Evolutionary conservation across 2,329 filamentous ascomycete species (phyloP).

Genomic region (Pseudogymnoascus sp.): DNA sequence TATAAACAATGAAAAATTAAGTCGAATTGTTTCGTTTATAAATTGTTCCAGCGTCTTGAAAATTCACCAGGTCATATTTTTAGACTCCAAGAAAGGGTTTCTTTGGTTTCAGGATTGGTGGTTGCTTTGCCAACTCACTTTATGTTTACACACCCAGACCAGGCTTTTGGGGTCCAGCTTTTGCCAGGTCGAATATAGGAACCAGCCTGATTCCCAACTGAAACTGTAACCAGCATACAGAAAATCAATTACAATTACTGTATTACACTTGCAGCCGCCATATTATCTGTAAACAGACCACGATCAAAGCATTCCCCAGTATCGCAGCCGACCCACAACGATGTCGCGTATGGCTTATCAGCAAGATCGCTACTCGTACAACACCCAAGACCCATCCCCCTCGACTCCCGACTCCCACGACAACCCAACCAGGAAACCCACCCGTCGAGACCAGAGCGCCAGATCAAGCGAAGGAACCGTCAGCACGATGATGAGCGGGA

Average conservation of each 20-base stretch:
- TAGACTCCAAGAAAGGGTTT: not conserved
- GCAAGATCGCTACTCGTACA: constrained; percentile 23
- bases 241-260: not conserved
- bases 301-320: not conserved
- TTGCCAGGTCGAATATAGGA: not conserved
- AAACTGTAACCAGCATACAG: not conserved
- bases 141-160: constrained; percentile 6
- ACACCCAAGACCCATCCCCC: constrained; percentile 19
- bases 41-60: not conserved
- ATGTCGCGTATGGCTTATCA: constrained; percentile 27
- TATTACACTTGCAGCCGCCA: not conserved
- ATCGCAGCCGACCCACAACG: constrained; percentile 11
- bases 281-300: not conserved
- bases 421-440: constrained; percentile 23
- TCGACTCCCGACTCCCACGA: constrained; percentile 27
- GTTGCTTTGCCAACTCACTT: constrained; percentile 5
- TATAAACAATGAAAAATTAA: not conserved
- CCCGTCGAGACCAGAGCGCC: constrained; percentile 27
- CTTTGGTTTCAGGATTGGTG: not conserved
- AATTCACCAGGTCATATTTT: not conserved
- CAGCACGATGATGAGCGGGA: constrained; percentile 66
- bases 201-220: not conserved
- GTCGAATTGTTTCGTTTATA: not conserved
- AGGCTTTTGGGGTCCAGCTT: not conserved
- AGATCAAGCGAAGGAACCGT: constrained; percentile 82